Base-by-base conservation (phyloP, 805 yeast genomes). In the Candida rishiriensis region DNA sequence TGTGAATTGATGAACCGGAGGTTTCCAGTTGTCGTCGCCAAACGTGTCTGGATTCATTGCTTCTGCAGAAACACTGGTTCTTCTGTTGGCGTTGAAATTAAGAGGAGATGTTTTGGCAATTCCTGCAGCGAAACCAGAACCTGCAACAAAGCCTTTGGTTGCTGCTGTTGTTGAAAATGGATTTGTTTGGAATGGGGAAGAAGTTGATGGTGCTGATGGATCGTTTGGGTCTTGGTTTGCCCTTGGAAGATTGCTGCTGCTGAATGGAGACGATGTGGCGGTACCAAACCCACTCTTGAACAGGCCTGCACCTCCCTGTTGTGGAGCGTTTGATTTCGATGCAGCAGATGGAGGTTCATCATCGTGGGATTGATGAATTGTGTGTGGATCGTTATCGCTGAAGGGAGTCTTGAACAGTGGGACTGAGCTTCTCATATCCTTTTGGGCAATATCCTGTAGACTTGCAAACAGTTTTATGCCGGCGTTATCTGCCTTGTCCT, bases 51-150 rank as follows among this genome's bases (percentile, higher is more conserved):
- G 95, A 59, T 85, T 83, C 56, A 85, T 64, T 2, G 93, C 84
- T 66, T 89, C 97, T 5, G 96, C 97, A 44, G 89, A 80, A 12
- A 89, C 97, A 16, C 95, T 84, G 3, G 89, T 85, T 69, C 97
- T 81, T 70, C 97, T 80, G 61, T 82, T 78, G 42, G 87, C 88
- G 62, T 83, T 85, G 65, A 83, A 84, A 41, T 78, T 73, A 44
- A 72, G 64, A 34, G 86, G 88, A 45, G 80, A 66, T 48, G 70
- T 64, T 44, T 60, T 59, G 3, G 60, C 41, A n/a, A 50, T 41
- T 5, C 62, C 51, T 12, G 59, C 54, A 3, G 60, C 59, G 42
- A 55, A 51, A 2, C 59, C 62, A 7, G 57, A 28, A 7, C 57
- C 57, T 8, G 63, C 43, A 28, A 16, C 21, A 16, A 36, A 39